A percentile compares a stretch with the other conserved stretches of the same genome.
Evolutionary conservation across 768 basidiomycete genomes (phyloP).

Genomic region (Suillus fuscotomentosus): DNA sequence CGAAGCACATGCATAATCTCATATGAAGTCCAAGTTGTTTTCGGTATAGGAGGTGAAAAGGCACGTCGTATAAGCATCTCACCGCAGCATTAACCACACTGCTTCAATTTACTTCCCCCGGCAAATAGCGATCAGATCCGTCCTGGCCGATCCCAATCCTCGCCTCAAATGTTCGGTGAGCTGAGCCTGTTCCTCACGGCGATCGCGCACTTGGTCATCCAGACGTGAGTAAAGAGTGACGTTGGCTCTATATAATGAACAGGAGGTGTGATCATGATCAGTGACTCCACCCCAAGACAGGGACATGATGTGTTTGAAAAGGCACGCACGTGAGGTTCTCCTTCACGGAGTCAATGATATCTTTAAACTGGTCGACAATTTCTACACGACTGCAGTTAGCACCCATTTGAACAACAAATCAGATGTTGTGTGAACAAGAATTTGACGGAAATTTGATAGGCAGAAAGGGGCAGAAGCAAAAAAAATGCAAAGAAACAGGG

Average conservation of each 20-base stretch:
- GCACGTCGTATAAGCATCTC: not conserved
- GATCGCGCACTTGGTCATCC: conserved; percentile 21
- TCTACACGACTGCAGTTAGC: not conserved
- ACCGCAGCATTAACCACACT: conserved; percentile 1
- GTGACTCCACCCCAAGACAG: not conserved
- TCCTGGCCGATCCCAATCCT: conserved; percentile 16
- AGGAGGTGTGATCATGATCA: conserved; percentile 10
- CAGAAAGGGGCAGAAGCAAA: conserved; percentile 16
- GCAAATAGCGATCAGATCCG: conserved; percentile 6
- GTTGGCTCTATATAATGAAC: conserved; percentile 16
- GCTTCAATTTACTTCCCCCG: conserved; percentile 2
- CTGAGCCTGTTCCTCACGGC: conserved; percentile 16
- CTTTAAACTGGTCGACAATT: conserved; percentile 5
- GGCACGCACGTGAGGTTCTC: conserved; percentile 27
- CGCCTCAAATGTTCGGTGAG: conserved; percentile 18
- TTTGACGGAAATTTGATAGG: conserved; percentile 15
- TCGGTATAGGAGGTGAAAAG: not conserved
- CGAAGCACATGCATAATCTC: not conserved
- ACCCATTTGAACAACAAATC: conserved; percentile 4
- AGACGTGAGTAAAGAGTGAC: conserved; percentile 19
- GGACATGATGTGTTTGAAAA: not conserved
- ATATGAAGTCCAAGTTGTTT: not conserved
- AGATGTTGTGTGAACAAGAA: conserved; percentile 18
- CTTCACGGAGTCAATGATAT: conserved; percentile 18
- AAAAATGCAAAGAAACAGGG: not conserved